phyloP scores from a whole-genome alignment of 2,329 filamentous ascomycete species.

The Annulohypoxylon truncatum region DNA sequence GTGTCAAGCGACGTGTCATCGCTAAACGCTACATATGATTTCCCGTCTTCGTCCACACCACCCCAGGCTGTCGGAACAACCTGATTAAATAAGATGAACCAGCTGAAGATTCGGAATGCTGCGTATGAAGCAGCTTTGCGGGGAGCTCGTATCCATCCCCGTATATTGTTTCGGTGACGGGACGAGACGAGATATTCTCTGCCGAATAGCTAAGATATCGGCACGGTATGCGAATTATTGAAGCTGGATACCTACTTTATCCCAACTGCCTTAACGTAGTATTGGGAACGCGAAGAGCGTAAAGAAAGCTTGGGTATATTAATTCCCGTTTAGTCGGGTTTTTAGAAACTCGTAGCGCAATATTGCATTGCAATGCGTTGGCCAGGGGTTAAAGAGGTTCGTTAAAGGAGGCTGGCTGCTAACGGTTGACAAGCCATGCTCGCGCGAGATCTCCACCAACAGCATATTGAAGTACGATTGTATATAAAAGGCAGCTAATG shows the following conservation, averaged over 20 bases:
- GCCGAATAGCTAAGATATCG: background rate
- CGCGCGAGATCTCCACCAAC: slow-evolving; percentile 22
- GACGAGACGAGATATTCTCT: background rate
- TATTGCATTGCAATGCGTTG: slow-evolving; percentile 15
- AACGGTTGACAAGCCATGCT: slow-evolving; percentile 16
- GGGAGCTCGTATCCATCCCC: slow-evolving; percentile 12
- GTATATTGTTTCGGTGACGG: slow-evolving; percentile 13
- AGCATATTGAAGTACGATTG: slow-evolving; percentile 12
- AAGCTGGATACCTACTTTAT: background rate
- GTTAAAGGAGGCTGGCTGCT: slow-evolving; percentile 9
- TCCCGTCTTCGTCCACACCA: slow-evolving; percentile 9
- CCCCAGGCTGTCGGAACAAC: slow-evolving; percentile 26
- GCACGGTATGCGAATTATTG: slow-evolving; percentile 8
- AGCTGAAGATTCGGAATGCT: slow-evolving; percentile 13
- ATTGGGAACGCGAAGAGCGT: background rate
- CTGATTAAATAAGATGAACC: slow-evolving; percentile 15
- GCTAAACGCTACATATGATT: slow-evolving; percentile 22
- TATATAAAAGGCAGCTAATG: slow-evolving; percentile 3
- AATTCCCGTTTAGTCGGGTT: slow-evolving; percentile 27
- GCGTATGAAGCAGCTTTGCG: slow-evolving; percentile 16
- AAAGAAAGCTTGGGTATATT: slow-evolving; percentile 20
- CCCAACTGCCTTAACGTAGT: background rate
- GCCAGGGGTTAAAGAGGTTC: slow-evolving; percentile 14
- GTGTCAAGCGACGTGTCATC: slow-evolving; percentile 37
- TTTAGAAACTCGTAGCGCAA: slow-evolving; percentile 9